phyloP scores from a whole-genome alignment of 169 alveolate genomes.

The Fabrea salina region DNA sequence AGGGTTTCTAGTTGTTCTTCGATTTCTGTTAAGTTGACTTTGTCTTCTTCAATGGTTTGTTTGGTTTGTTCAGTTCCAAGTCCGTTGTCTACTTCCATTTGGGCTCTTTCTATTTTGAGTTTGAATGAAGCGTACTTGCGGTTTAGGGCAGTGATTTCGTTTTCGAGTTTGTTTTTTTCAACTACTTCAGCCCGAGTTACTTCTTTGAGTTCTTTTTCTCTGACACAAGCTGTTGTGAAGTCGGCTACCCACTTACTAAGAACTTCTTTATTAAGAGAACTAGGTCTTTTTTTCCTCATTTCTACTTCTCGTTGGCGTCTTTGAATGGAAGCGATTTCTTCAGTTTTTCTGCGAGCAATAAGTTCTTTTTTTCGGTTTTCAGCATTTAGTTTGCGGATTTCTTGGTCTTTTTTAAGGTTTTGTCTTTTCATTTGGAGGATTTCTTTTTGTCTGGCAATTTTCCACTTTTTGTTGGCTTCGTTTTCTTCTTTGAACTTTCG shows the following conservation, averaged over 20 bases:
- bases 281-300: not conserved
- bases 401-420: constrained; percentile 26
- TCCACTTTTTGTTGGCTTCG: constrained; percentile 25
- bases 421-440: not conserved
- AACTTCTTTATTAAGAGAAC: not conserved
- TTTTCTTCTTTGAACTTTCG: constrained; percentile 24
- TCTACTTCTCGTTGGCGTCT: constrained; percentile 35
- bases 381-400: constrained; percentile 24
- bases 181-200: constrained; percentile 36
- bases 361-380: constrained; percentile 29
- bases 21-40: constrained; percentile 33
- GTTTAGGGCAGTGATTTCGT: constrained; percentile 18
- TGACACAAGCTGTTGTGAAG: not conserved
- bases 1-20: constrained; percentile 38
- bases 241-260: not conserved
- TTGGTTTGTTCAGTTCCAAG: constrained; percentile 14
- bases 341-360: constrained; percentile 43
- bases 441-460: constrained; percentile 15
- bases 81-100: constrained; percentile 22
- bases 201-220: not conserved
- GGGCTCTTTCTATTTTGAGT: not conserved
- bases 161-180: constrained; percentile 35
- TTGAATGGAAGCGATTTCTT: constrained; percentile 52
- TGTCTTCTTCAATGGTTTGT: not conserved
- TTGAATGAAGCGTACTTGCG: constrained; percentile 25